Conservation (phyloP, 2,329 filamentous ascomycete genomes). For the Fusarium coicis region DNA sequence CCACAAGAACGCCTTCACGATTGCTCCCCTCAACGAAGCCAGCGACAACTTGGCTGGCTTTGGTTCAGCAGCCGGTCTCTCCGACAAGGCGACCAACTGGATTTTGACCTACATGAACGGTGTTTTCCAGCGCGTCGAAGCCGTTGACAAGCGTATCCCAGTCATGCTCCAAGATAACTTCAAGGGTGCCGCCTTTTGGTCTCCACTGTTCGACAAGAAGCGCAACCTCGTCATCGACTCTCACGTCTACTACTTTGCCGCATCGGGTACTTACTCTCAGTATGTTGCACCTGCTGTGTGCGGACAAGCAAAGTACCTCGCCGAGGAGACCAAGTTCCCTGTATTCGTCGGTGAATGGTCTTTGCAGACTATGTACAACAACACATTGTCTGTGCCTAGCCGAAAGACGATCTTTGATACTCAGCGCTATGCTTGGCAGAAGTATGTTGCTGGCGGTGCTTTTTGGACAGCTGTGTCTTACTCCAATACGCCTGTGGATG, state of each 20-base stretch:
- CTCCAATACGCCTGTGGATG: neutral
- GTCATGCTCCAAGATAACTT: neutral
- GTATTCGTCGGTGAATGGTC: neutral
- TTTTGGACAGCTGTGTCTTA: neutral
- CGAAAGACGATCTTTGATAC: neutral
- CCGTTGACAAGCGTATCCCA: neutral
- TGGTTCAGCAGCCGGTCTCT: neutral
- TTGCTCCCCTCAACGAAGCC: neutral
- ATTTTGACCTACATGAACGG: neutral
- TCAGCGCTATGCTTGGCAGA: neutral
- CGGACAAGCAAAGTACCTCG: neutral
- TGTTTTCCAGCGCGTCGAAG: neutral
- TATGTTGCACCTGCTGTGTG: neutral
- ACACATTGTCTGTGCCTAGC: neutral
- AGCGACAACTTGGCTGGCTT: neutral
- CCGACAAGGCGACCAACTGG: neutral
- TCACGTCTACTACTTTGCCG: neutral
- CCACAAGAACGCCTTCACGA: neutral
- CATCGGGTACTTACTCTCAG: neutral
- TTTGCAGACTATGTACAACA: neutral
- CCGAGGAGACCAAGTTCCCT: neutral
- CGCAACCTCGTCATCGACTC: neutral
- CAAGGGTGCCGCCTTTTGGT: neutral
- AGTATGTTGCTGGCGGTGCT: neutral
- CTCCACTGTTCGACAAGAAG: neutral